These are phyloP conservation scores for Candida quercuum DNA, from an alignment of 805 yeast species.

Conservation along the genomic window DNA sequence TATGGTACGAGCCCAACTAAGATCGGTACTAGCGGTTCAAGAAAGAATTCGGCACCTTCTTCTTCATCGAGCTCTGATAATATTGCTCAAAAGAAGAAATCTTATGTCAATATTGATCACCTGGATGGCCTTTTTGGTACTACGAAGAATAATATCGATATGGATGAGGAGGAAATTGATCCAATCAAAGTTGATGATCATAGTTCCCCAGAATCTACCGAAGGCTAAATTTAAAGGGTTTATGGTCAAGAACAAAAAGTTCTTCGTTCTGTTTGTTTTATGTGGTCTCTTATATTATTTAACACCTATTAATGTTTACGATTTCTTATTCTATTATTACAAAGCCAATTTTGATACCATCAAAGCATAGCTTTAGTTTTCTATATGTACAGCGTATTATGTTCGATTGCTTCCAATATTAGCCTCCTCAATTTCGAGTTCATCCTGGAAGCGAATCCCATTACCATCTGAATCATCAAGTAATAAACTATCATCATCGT, in stretches of 20 bases:
- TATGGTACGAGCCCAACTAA: not conserved
- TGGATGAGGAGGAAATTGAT: constrained; percentile 10
- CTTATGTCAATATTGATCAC: constrained; percentile 15
- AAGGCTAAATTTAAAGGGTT: no score
- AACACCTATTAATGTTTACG: no score
- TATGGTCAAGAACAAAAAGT: no score
- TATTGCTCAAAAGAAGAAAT: not conserved
- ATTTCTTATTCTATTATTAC: no score
- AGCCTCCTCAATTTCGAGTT: constrained; percentile 9
- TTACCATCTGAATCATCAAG: constrained; percentile 7
- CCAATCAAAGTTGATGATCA: constrained; percentile 17
- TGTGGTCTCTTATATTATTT: no score
- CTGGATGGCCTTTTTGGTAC: constrained; percentile 17
- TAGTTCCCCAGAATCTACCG: not conserved
- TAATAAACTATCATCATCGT: not conserved
- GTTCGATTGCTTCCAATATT: not conserved
- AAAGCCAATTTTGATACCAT: no score
- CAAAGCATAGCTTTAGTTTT: no score
- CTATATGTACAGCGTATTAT: no score
- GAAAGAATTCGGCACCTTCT: constrained; percentile 2
- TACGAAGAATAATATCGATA: constrained; percentile 1
- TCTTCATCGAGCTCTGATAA: constrained; percentile 11
- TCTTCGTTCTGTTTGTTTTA: no score
- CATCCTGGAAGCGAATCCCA: constrained; percentile 3
- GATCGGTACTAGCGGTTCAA: not conserved